Percentiles rank a stretch among this genome's conserved stretches.
phyloP scores from a whole-genome alignment of 2,329 filamentous ascomycete genomes.

The Diplodia sapinea region DNA sequence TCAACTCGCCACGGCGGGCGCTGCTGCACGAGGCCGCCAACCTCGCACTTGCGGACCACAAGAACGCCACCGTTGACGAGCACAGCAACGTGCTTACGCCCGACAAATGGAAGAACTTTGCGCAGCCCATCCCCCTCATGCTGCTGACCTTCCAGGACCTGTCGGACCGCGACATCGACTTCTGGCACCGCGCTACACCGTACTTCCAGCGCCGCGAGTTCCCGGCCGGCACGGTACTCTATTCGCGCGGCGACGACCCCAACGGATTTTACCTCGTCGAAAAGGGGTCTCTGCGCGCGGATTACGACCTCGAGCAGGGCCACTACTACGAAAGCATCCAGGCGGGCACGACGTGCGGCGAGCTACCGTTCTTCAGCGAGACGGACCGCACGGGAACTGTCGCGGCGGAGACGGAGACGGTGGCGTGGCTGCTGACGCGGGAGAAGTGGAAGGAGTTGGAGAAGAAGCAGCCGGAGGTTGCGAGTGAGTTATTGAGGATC shows the following conservation, averaged over 20 bases:
- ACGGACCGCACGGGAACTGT: constrained; percentile 88
- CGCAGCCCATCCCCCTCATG: constrained; percentile 87
- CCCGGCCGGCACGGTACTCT: constrained; percentile 73
- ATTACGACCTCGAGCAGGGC: constrained; percentile 91
- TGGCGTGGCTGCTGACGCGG: constrained; percentile 79
- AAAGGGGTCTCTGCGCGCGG: constrained; percentile 83
- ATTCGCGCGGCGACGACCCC: constrained; percentile 74
- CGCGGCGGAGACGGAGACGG: constrained; percentile 77
- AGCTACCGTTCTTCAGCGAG: constrained; percentile 94
- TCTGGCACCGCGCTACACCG: constrained; percentile 81
- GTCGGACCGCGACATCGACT: constrained; percentile 86
- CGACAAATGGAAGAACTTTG: constrained; percentile 81
- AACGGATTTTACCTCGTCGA: constrained; percentile 91
- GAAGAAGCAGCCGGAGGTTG: constrained; percentile 74
- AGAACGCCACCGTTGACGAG: constrained; percentile 31
- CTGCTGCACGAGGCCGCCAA: constrained; percentile 82
- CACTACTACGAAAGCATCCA: constrained; percentile 89
- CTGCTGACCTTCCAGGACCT: constrained; percentile 94
- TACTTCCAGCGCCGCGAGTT: constrained; percentile 78
- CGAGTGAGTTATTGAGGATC: constrained; percentile 81
- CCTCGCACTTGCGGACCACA: constrained; percentile 67
- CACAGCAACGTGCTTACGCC: constrained; percentile 54
- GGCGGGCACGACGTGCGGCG: constrained; percentile 91
- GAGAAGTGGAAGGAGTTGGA: constrained; percentile 77
- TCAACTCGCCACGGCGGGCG: constrained; percentile 78